A percentile compares a stretch with the other conserved stretches of the same genome.
Conservation (phyloP, 176 grass and related monocot genomes). For the Melocanna baccifera region DNA sequence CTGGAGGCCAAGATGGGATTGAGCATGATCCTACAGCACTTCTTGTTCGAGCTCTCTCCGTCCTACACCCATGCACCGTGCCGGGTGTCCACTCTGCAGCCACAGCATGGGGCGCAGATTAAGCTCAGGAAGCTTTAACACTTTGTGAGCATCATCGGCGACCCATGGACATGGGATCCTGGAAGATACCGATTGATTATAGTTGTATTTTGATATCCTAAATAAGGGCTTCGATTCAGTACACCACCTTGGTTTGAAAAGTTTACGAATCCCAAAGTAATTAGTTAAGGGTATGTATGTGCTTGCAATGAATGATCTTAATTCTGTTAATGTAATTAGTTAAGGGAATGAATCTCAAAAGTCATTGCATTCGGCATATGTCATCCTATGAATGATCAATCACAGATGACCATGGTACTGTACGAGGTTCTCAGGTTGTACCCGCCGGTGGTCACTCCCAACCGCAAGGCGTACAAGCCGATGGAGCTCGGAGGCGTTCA, state of each 20-base stretch:
- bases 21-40: conserved; percentile 52
- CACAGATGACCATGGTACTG: no score
- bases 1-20: conserved; percentile 67
- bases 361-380: no score
- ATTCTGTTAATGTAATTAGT: no score
- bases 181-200: not conserved
- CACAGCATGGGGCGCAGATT: conserved; percentile 59
- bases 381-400: no score
- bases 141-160: not conserved
- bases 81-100: conserved; percentile 40
- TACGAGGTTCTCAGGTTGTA: no score
- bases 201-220: not conserved
- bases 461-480: no score
- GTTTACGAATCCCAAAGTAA: no score
- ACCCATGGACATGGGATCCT: not conserved
- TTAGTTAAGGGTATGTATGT: no score
- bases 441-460: not conserved
- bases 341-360: no score
- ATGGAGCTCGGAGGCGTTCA: no score
- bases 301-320: no score
- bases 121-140: conserved; percentile 30
- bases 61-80: conserved; percentile 49
- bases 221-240: not conserved
- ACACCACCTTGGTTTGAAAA: no score
- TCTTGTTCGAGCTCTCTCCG: conserved; percentile 64